phyloP scores from a whole-genome alignment of 2,329 filamentous ascomycete genomes.

The Fusarium secorum region DNA sequence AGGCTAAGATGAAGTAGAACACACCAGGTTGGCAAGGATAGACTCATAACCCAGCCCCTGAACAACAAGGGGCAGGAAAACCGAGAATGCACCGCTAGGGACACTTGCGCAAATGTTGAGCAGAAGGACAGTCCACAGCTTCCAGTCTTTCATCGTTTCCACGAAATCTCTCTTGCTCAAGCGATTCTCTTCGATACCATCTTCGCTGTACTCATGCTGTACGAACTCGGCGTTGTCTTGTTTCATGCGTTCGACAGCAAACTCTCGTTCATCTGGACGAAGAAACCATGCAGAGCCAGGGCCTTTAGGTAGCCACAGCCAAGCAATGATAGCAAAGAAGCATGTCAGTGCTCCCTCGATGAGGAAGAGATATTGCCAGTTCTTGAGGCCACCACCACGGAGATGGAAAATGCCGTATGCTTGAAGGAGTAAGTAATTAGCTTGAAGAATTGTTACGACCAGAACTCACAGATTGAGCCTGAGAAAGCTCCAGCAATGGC shows the following conservation, averaged over 20 bases:
- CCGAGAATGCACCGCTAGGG: conserved; percentile 40
- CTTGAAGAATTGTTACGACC: not conserved
- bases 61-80: conserved; percentile 41
- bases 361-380: conserved; percentile 74
- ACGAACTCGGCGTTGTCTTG: conserved; percentile 38
- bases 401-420: conserved; percentile 43
- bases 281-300: conserved; percentile 43
- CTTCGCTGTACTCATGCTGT: conserved; percentile 38
- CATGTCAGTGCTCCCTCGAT: conserved; percentile 65
- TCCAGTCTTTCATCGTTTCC: conserved; percentile 42
- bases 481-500: conserved; percentile 41
- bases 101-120: conserved; percentile 42
- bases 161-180: conserved; percentile 36
- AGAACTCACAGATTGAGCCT: conserved; percentile 38
- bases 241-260: conserved; percentile 36
- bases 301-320: conserved; percentile 38
- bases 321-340: conserved; percentile 39
- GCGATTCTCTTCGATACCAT: conserved; percentile 39
- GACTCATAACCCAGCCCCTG: conserved; percentile 41
- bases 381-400: conserved; percentile 51
- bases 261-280: conserved; percentile 26
- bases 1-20: not conserved
- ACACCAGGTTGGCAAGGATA: conserved; percentile 40
- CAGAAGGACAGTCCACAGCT: conserved; percentile 38
- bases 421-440: conserved; percentile 7